Evolutionary conservation across 2,329 filamentous ascomycete genomes (phyloP).

Genomic region (Biscogniauxia marginata): DNA sequence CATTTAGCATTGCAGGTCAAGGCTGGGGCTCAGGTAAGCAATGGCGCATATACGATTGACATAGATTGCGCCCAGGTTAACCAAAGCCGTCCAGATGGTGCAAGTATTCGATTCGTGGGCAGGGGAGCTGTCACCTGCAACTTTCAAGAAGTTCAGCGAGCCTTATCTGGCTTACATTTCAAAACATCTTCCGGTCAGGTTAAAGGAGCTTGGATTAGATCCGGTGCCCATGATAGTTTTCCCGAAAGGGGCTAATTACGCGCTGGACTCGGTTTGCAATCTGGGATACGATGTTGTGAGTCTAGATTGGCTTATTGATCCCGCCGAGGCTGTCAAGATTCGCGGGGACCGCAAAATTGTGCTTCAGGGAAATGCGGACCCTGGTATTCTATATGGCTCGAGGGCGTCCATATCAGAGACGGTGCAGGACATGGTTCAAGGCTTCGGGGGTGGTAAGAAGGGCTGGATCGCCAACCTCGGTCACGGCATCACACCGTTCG

Average conservation of each 20-base stretch:
- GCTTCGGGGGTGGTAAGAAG: constrained; percentile 74
- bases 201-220: constrained; percentile 73
- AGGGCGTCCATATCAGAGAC: constrained; percentile 76
- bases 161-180: constrained; percentile 87
- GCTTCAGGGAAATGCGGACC: constrained; percentile 94
- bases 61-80: background rate
- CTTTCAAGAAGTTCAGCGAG: constrained; percentile 81
- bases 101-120: constrained; percentile 99
- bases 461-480: constrained; percentile 98
- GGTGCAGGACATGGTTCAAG: constrained; percentile 82
- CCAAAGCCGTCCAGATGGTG: constrained; percentile 57
- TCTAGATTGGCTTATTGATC: constrained; percentile 91
- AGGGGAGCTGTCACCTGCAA: constrained; percentile 80
- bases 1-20: constrained; percentile 89
- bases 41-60: constrained; percentile 9
- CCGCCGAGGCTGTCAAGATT: constrained; percentile 76
- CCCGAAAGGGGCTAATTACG: constrained; percentile 96
- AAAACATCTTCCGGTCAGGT: constrained; percentile 69
- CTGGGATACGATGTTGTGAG: constrained; percentile 92
- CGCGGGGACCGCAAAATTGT: constrained; percentile 73
- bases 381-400: constrained; percentile 86
- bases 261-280: constrained; percentile 81
- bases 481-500: constrained; percentile 93
- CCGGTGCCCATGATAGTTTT: constrained; percentile 96
- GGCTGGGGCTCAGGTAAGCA: constrained; percentile 78